Evolutionary conservation across 2,329 filamentous ascomycete genomes (phyloP).

Genomic region (Aquanectria penicillioides): DNA sequence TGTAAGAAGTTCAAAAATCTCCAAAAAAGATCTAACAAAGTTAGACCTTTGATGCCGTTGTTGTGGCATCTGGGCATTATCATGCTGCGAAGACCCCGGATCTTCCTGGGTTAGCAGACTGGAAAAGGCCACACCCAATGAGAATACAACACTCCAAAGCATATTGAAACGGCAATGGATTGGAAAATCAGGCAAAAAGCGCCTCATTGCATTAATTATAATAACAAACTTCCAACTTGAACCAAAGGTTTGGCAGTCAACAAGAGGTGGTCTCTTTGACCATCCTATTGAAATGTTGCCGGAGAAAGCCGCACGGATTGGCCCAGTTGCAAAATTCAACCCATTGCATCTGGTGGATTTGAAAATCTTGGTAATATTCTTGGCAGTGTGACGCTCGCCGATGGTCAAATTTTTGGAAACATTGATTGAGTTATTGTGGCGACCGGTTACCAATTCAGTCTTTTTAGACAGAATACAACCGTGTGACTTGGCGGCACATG

Average conservation of each 20-base stretch:
- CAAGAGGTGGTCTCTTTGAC: conserved; percentile 66
- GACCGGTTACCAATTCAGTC: conserved; percentile 74
- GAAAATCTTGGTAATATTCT: conserved; percentile 59
- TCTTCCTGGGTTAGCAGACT: conserved; percentile 65
- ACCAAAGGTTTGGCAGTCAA: conserved; percentile 58
- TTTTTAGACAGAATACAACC: conserved; percentile 65
- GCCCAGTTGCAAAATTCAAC: conserved; percentile 50
- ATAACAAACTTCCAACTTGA: conserved; percentile 46
- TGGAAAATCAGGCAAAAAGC: conserved; percentile 25
- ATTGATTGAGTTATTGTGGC: conserved; percentile 71
- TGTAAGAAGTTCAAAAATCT: too few relatives aligned
- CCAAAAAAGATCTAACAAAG: neutral
- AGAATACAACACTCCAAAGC: conserved; percentile 74
- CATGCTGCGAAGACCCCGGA: conserved; percentile 68
- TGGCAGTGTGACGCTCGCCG: conserved; percentile 60
- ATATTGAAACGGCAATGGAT: conserved; percentile 59
- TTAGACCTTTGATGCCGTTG: conserved; percentile 67
- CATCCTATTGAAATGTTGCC: conserved; percentile 63
- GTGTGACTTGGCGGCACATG: conserved; percentile 46
- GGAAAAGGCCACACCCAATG: conserved; percentile 62
- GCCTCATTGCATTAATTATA: conserved; percentile 54
- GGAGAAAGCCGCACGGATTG: conserved; percentile 59
- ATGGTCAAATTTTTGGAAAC: conserved; percentile 60
- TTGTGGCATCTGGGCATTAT: conserved; percentile 74
- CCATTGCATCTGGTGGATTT: conserved; percentile 7